phyloP scores from a whole-genome alignment of 345 rosid genomes.

The Eucalyptus coolabah region DNA sequence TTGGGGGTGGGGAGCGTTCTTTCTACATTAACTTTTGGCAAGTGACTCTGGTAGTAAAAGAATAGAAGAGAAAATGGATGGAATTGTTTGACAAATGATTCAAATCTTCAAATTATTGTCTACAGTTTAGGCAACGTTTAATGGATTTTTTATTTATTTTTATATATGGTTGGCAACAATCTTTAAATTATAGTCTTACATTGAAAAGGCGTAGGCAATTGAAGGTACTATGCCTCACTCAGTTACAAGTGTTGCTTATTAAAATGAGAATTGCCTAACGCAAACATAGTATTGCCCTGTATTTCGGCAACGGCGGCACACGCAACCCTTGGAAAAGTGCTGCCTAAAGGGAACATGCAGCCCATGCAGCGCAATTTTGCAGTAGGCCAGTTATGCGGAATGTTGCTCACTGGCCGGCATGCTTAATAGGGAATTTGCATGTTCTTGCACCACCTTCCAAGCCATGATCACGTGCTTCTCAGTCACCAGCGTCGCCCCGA shows the following conservation, averaged over 20 bases:
- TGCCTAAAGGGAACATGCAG: not conserved
- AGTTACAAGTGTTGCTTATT: not conserved
- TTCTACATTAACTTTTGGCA: too few relatives aligned
- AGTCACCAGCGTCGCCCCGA: slow-evolving; percentile 8
- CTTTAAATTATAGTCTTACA: not conserved
- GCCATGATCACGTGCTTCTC: slow-evolving; percentile 8
- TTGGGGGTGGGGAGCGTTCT: too few relatives aligned
- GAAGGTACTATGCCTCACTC: not conserved
- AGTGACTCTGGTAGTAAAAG: too few relatives aligned
- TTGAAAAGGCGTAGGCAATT: not conserved
- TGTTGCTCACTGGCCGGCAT: not conserved
- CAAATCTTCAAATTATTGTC: too few relatives aligned
- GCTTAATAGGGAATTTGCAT: not conserved
- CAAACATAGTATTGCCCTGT: not conserved
- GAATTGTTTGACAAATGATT: too few relatives aligned
- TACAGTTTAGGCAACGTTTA: too few relatives aligned
- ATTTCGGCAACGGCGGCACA: not conserved
- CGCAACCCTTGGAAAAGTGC: not conserved
- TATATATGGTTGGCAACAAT: not conserved
- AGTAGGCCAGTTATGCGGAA: not conserved
- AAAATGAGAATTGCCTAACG: not conserved
- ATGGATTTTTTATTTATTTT: too few relatives aligned
- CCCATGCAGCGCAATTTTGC: not conserved
- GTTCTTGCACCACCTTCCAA: slow-evolving; percentile 17
- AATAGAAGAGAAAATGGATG: too few relatives aligned